Conservation (phyloP, 1,284 basidiomycete genomes). For the Ganoderma resinaceum region DNA sequence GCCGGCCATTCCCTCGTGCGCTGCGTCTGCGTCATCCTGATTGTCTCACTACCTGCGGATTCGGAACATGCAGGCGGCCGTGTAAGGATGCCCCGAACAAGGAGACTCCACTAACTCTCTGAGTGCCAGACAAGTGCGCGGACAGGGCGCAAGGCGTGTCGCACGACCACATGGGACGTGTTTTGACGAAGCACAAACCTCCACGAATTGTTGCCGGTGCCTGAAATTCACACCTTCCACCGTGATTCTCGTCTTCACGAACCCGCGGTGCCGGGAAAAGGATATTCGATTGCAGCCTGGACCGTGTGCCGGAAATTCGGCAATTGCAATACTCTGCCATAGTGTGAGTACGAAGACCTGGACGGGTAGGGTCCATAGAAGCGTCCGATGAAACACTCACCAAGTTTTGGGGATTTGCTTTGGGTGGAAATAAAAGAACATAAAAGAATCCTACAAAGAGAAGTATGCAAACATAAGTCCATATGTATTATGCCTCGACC, state of each 20-base stretch:
- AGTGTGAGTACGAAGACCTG: neutral
- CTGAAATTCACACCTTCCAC: conserved; percentile 8
- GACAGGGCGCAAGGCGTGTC: neutral
- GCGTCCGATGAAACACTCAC: conserved; percentile 3
- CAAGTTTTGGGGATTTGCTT: neutral
- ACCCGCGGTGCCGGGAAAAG: neutral
- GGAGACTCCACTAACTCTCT: neutral
- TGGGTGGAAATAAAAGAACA: neutral
- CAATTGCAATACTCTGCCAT: neutral
- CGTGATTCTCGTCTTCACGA: neutral
- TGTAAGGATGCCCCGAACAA: neutral
- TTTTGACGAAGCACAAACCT: conserved; percentile 10
- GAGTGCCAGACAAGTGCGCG: neutral
- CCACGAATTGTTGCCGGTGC: neutral
- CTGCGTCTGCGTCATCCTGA: neutral
- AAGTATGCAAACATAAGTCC: neutral
- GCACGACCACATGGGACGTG: conserved; percentile 21
- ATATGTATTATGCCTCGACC: neutral
- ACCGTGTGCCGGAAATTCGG: neutral
- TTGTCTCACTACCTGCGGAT: neutral
- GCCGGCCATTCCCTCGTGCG: neutral
- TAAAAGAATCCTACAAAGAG: neutral
- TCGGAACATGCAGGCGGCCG: neutral
- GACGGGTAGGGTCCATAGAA: neutral
- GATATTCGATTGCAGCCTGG: neutral